These are phyloP conservation scores for Perkinsus olseni DNA, from an alignment of 169 alveolate species.

Conservation along the genomic window DNA sequence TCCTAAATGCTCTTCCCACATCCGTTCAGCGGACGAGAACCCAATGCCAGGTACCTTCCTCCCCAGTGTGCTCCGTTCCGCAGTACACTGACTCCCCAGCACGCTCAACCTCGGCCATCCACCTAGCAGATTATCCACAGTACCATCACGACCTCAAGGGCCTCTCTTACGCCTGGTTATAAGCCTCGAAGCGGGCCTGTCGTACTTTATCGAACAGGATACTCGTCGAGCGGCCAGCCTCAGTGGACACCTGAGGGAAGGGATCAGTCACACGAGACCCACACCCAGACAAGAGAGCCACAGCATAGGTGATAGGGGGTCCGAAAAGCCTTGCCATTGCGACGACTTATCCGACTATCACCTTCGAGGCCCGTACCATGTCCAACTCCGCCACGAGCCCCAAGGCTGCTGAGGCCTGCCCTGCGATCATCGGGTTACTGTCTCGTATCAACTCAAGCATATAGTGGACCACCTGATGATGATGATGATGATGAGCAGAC, in stretches of 20 bases:
- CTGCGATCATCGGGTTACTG: not conserved
- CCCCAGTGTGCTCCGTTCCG: not conserved
- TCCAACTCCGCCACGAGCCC: not conserved
- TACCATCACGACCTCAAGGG: not conserved
- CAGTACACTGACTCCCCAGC: not conserved
- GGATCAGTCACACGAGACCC: too few species aligned
- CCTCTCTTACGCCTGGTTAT: not conserved
- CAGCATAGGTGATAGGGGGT: too few species aligned
- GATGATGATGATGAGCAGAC: too few species aligned
- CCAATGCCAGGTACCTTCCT: not conserved
- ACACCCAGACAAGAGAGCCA: too few species aligned
- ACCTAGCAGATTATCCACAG: not conserved
- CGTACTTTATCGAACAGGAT: not conserved
- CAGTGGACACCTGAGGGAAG: too few species aligned
- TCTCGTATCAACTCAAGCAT: not conserved
- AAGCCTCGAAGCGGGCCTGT: not conserved
- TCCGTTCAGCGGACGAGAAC: too few species aligned
- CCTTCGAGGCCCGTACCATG: not conserved
- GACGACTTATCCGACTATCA: too few species aligned
- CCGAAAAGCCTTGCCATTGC: too few species aligned
- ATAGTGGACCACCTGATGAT: not conserved
- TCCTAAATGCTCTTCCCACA: too few species aligned
- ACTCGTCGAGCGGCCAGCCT: too few species aligned
- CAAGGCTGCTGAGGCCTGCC: not conserved
- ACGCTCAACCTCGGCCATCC: not conserved